Evolutionary conservation across 768 basidiomycete genomes (phyloP), one percentile per base, ranked within the genome.

Genomic region (Tephrocybe sp.): DNA sequence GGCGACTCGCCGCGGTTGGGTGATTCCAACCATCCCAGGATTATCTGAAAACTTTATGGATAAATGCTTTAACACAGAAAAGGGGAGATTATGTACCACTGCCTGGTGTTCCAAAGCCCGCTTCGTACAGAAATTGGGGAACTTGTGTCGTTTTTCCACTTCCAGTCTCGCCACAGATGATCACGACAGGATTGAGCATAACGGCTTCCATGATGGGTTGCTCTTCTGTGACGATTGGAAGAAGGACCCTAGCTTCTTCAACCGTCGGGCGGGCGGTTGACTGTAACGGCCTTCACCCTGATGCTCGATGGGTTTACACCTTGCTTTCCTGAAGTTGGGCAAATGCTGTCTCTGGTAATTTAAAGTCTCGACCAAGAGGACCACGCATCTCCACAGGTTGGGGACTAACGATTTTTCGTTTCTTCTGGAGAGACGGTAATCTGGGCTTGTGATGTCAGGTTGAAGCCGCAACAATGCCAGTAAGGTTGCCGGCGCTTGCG

Each of bases 91-190:
- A 15, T n/a, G n/a, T 63, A 94, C 94, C 91, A 61, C 88, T 90
- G 13, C 76, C 83, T 7, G 83, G 75, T 40, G 81, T 79, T 1
- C 95, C 97, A 63, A 94, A 98, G 0, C 97, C 97, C 18, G 90
- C 91, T 65, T 99, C 97, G 53, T 87, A 97, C n/a, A 99, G 74
- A 69, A 98, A 97, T 64, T 98, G 97, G 10, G 97, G 97, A 6
- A 98, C 84, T 65, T 98, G 97, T 0, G 97, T 99, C 1, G 97
- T 98, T 71, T 98, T 99, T 39, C 97, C 97, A 62, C 91, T 94
- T 42, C 97, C 97, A 13, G 97, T 99, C 74, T 99, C 95, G 66
- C 97, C 79, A 47, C 78, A 79, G 37, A 97, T 84, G 49, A 94
- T 79, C 23, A 93, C 86, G 5, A 95, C 88, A 0, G 88, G 82